Evolutionary conservation across 495 filamentous ascomycete species (phyloP).

Genomic region (Thermothielavioides terrestris): DNA sequence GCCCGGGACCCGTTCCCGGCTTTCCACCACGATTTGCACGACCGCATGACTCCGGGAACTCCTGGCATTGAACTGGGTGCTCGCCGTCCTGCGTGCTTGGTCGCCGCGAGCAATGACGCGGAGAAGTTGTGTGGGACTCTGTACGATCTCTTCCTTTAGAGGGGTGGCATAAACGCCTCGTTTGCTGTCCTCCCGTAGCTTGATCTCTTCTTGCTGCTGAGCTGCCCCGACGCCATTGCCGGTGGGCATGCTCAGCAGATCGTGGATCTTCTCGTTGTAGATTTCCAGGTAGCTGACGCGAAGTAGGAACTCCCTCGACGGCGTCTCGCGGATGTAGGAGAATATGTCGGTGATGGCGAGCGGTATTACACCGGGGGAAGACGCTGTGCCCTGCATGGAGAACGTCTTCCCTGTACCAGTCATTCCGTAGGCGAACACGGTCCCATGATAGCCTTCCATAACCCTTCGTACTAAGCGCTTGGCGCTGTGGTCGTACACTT

Average conservation of each 20-base stretch:
- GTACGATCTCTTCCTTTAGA: constrained; percentile 96
- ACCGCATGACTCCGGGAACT: constrained; percentile 97
- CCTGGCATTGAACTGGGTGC: constrained; percentile 91
- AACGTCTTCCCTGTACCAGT: constrained; percentile 98
- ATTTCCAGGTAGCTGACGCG: constrained; percentile 98
- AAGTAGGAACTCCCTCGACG: constrained; percentile 85
- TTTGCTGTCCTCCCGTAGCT: constrained; percentile 91
- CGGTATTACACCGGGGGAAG: constrained; percentile 94
- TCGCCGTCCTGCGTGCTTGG: constrained; percentile 76
- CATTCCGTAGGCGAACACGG: constrained; percentile 98
- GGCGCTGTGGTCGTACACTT: constrained; percentile 86
- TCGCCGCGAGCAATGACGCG: constrained; percentile 94
- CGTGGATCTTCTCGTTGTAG: constrained; percentile 96
- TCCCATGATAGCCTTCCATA: constrained; percentile 98
- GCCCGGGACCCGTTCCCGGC: constrained; percentile 69
- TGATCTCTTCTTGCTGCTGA: constrained; percentile 74
- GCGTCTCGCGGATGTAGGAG: constrained; percentile 95
- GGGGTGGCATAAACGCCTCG: constrained; percentile 93
- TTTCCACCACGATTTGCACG: constrained; percentile 97
- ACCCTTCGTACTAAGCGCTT: constrained; percentile 92
- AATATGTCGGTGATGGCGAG: constrained; percentile 98
- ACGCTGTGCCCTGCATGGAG: constrained; percentile 97
- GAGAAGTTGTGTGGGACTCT: constrained; percentile 90
- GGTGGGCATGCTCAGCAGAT: constrained; percentile 69
- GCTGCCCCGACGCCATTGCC: constrained; percentile 38